These are phyloP conservation scores for Alliaria petiolata DNA, from an alignment of 345 rosid genomes.

Conservation along the genomic window DNA sequence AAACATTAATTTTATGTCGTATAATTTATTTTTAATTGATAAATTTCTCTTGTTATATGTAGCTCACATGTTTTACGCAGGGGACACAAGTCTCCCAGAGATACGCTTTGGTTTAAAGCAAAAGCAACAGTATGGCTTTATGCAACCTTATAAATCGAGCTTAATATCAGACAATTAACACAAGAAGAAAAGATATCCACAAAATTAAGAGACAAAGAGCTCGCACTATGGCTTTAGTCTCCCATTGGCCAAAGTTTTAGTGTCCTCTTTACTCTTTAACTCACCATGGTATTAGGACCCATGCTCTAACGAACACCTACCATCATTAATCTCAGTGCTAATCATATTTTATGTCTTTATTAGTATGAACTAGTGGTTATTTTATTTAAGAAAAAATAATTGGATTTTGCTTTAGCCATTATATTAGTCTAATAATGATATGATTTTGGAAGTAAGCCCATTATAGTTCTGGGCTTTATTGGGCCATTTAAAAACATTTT, in stretches of 20 bases:
- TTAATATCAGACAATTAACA: too few relatives aligned
- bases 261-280: conserved; percentile 5
- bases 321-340: conserved; percentile 25
- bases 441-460: not conserved
- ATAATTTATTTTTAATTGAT: not conserved
- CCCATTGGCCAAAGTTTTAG: conserved; percentile 17
- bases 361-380: not conserved
- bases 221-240: conserved; percentile 29
- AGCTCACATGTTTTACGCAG: conserved; percentile 15
- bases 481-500: not conserved
- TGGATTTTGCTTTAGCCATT: too few relatives aligned
- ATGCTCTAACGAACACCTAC: conserved; percentile 15
- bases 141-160: too few relatives aligned
- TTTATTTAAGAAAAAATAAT: too few relatives aligned
- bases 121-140: conserved; percentile 14
- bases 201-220: conserved; percentile 18
- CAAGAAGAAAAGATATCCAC: too few relatives aligned
- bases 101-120: conserved; percentile 23
- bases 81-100: conserved; percentile 26
- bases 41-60: not conserved
- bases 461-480: not conserved
- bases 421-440: too few relatives aligned
- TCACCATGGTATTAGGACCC: conserved; percentile 7
- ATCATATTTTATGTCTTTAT: not conserved
- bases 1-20: not conserved